These are phyloP conservation scores for Boletus rubropictus DNA, from an alignment of 768 basidiomycete genomes.

Conservation along the genomic window DNA sequence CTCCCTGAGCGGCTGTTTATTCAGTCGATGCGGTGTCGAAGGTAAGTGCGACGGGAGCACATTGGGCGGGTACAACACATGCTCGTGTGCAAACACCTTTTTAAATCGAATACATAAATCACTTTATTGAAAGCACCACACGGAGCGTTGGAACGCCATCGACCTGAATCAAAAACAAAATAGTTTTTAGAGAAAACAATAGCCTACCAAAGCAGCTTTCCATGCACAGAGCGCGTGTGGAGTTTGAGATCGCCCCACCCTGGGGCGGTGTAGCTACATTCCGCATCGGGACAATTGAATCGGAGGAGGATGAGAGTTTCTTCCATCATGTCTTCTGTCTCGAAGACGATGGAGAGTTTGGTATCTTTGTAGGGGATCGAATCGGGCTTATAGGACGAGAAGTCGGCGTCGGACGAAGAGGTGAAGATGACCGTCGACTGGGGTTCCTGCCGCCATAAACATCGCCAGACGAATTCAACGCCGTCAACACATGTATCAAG, in stretches of 20 bases:
- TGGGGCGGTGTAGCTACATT: slow-evolving; percentile 77
- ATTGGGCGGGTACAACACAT: slow-evolving; percentile 69
- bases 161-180: neutral
- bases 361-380: slow-evolving; percentile 59
- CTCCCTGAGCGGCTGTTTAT: slow-evolving; percentile 43
- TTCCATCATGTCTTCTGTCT: slow-evolving; percentile 92
- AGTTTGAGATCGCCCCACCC: slow-evolving; percentile 89
- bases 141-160: neutral
- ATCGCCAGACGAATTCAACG: neutral
- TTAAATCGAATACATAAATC: slow-evolving; percentile 85
- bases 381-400: slow-evolving; percentile 52
- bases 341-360: slow-evolving; percentile 77
- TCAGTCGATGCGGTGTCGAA: slow-evolving; percentile 45
- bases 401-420: slow-evolving; percentile 53
- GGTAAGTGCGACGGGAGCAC: slow-evolving; percentile 72
- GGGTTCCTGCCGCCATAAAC: slow-evolving; percentile 45
- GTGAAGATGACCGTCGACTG: slow-evolving; percentile 77
- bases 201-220: slow-evolving; percentile 70
- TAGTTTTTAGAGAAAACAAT: neutral
- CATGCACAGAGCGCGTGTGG: slow-evolving; percentile 73
- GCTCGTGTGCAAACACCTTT: slow-evolving; percentile 95
- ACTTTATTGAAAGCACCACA: slow-evolving; percentile 34
- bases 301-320: slow-evolving; percentile 85
- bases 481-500: neutral
- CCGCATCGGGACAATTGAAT: slow-evolving; percentile 86